Percentiles rank a stretch among this genome's conserved stretches.
Conservation (phyloP, 2,329 filamentous ascomycete genomes). For the Xylariaceae sp. region DNA sequence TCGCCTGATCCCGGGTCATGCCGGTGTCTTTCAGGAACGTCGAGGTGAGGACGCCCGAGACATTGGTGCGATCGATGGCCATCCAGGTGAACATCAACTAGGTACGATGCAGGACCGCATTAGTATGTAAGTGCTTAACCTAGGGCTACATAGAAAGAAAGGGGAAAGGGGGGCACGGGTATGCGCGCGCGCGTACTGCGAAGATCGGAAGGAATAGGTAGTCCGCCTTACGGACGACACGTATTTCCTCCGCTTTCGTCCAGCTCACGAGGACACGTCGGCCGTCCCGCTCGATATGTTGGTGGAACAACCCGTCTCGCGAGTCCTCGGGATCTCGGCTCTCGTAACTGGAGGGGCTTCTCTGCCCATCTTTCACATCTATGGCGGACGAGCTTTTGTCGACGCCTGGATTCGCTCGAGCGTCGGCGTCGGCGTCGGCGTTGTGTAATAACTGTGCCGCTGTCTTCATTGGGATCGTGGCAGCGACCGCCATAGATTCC, state of each 20-base stretch:
- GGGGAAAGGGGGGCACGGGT: too few relatives aligned
- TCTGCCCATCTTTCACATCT: conserved; percentile 1
- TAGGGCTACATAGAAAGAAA: too few relatives aligned
- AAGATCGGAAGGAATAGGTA: conserved; percentile 27
- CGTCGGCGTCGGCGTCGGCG: background rate
- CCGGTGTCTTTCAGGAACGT: conserved; percentile 20
- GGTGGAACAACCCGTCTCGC: conserved; percentile 3
- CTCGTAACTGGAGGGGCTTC: conserved; percentile 1
- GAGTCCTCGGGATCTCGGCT: conserved; percentile 6
- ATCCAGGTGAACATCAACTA: conserved; percentile 31
- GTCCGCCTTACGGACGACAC: conserved; percentile 26
- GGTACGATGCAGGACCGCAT: background rate
- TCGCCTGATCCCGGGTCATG: conserved; percentile 27
- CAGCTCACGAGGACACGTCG: conserved; percentile 22
- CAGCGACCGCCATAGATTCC: conserved; percentile 15
- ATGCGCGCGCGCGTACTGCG: conserved; percentile 13
- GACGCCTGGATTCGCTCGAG: background rate
- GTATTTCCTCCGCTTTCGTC: conserved; percentile 25
- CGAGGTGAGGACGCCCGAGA: conserved; percentile 29
- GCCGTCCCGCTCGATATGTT: conserved; percentile 21
- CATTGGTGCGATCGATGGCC: conserved; percentile 29
- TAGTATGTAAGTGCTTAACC: too few relatives aligned
- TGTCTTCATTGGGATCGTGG: conserved; percentile 9
- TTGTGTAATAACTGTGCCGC: conserved; percentile 8
- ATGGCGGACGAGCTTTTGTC: background rate